Conservation (phyloP, 345 rosid genomes). For the Eucalyptus pauciflora region DNA sequence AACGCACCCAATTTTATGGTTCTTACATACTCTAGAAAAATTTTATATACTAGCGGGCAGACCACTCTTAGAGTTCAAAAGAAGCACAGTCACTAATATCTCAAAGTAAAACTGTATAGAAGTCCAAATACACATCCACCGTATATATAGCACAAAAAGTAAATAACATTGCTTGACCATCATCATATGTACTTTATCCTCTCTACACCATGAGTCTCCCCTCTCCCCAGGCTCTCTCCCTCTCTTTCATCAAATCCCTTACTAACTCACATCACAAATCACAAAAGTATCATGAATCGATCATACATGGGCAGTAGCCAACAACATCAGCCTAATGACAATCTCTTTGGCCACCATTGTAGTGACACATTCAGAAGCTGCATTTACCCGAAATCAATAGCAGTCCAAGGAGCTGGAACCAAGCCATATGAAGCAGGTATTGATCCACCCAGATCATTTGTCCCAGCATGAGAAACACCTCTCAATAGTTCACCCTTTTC, state of each 20-base stretch:
- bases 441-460: conserved; percentile 16
- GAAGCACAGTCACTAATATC: background rate
- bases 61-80: background rate
- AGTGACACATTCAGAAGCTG: background rate
- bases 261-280: background rate
- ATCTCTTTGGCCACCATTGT: background rate
- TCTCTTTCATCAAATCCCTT: background rate
- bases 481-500: conserved; percentile 51
- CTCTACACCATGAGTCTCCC: background rate
- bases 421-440: conserved; percentile 40
- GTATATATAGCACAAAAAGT: background rate
- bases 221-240: background rate
- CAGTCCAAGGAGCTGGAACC: conserved; percentile 29
- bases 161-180: background rate
- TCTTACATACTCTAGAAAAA: background rate
- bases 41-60: background rate
- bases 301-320: background rate
- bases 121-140: background rate
- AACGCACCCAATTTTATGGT: background rate
- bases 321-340: background rate
- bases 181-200: background rate
- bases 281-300: background rate
- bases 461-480: conserved; percentile 35
- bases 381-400: conserved; percentile 57
- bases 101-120: background rate